Percentiles rank a stretch among this genome's conserved stretches.
Conservation (phyloP, 78 protist species). For the Salpingoeca rosetta region DNA sequence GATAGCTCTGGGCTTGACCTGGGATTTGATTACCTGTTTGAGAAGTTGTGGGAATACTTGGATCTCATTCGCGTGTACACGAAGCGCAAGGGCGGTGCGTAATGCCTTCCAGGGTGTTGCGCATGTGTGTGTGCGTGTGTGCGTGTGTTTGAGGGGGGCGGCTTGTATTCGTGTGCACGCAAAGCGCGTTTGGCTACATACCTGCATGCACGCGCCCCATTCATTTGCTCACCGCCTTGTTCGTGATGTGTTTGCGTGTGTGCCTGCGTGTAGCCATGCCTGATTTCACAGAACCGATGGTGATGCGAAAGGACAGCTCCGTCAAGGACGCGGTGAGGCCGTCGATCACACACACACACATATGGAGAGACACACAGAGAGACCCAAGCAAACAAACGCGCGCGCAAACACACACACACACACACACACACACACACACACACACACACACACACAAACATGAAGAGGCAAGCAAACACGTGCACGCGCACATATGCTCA, state of each 20-base stretch:
- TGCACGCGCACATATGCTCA: background rate
- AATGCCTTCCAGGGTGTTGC: background rate
- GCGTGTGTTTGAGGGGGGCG: no score
- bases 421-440: no score
- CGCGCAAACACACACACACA: no score
- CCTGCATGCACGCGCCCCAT: background rate
- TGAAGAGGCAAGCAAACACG: conserved; percentile 9
- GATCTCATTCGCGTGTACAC: conserved; percentile 87
- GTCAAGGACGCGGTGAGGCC: background rate
- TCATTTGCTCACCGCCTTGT: background rate
- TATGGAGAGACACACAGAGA: no score
- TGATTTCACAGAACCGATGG: conserved; percentile 90
- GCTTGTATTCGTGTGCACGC: no score
- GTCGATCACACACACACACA: no score
- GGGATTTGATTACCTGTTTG: conserved; percentile 89
- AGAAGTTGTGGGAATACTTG: conserved; percentile 86
- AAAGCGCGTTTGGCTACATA: background rate
- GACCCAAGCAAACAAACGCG: no score
- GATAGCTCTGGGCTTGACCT: conserved; percentile 54
- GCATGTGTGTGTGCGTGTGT: conserved; percentile 5
- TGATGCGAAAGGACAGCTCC: conserved; percentile 43
- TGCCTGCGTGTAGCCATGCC: no score
- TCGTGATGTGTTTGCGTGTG: no score
- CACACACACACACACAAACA: no score
- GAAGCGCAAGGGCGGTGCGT: conserved; percentile 80